These are phyloP conservation scores for Leavenworthia alabamica DNA, from an alignment of 345 rosid species.

Conservation along the genomic window DNA sequence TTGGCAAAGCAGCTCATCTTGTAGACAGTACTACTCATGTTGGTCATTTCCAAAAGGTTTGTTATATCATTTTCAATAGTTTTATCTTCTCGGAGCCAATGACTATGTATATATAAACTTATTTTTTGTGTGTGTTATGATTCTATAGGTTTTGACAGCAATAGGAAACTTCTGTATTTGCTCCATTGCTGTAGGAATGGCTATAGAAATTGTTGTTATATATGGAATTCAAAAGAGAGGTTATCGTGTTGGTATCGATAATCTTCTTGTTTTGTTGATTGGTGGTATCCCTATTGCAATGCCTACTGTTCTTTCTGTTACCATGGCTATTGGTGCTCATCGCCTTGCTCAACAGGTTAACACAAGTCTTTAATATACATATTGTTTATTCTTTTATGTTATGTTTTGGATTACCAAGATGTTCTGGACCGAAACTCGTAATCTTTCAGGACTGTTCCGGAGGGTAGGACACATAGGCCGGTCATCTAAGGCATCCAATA, in stretches of 20 bases:
- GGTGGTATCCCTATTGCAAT: slow-evolving; percentile 73
- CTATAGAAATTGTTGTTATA: slow-evolving; percentile 56
- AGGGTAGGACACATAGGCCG: too few species aligned
- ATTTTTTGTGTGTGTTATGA: too few species aligned
- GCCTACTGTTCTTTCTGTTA: slow-evolving; percentile 72
- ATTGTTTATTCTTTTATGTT: too few species aligned
- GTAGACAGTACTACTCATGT: slow-evolving; percentile 77
- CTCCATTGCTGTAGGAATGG: slow-evolving; percentile 80
- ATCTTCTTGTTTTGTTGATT: slow-evolving; percentile 48
- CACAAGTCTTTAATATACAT: background rate
- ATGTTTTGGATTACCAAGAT: too few species aligned
- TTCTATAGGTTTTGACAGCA: slow-evolving; percentile 62
- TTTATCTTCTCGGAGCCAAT: too few species aligned
- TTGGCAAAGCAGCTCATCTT: slow-evolving; percentile 93
- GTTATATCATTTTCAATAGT: too few species aligned
- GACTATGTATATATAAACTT: too few species aligned
- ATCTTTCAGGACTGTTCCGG: too few species aligned
- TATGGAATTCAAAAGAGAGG: slow-evolving; percentile 45
- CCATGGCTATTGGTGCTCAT: slow-evolving; percentile 92
- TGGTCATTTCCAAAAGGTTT: slow-evolving; percentile 89
- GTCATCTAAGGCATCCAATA: too few species aligned
- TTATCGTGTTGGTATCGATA: slow-evolving; percentile 53
- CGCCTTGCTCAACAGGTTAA: slow-evolving; percentile 72
- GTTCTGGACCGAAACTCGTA: too few species aligned
- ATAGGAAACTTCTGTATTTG: slow-evolving; percentile 96